Evolutionary conservation across 805 yeast genomes (phyloP).

Genomic region (Diddensiella transvaalensis): DNA sequence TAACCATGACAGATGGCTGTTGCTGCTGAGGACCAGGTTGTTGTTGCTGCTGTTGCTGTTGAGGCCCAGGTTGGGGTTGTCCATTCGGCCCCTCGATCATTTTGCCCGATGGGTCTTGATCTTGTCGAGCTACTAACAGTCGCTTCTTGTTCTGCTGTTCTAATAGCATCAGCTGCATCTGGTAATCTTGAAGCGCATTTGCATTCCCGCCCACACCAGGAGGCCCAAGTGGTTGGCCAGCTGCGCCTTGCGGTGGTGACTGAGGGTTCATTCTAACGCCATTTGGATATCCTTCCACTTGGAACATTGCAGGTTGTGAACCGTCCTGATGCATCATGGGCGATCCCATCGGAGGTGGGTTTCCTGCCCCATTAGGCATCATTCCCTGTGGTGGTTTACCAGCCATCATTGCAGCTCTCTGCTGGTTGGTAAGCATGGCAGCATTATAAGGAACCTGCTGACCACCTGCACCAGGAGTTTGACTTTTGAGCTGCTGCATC

Average conservation of each 20-base stretch:
- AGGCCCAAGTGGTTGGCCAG: constrained; percentile 26
- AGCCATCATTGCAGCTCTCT: constrained; percentile 27
- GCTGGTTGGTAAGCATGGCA: constrained; percentile 24
- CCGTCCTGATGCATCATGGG: constrained; percentile 16
- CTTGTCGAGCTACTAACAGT: constrained; percentile 40
- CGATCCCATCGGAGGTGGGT: constrained; percentile 13
- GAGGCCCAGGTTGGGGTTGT: constrained; percentile 14
- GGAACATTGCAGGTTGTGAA: constrained; percentile 19
- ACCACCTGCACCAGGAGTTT: constrained; percentile 1
- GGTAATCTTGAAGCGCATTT: constrained; percentile 75
- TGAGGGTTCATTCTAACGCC: constrained; percentile 16
- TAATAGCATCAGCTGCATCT: constrained; percentile 68
- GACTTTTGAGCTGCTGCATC: constrained; percentile 29
- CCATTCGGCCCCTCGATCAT: constrained; percentile 12
- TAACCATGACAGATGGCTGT: background rate
- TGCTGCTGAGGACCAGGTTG: constrained; percentile 8
- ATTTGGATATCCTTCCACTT: constrained; percentile 20
- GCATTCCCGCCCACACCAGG: constrained; percentile 34
- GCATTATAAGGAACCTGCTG: constrained; percentile 18
- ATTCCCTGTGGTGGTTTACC: constrained; percentile 18
- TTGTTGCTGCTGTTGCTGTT: constrained; percentile 14
- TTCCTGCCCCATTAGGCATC: constrained; percentile 11
- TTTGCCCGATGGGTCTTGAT: constrained; percentile 26
- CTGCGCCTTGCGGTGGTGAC: constrained; percentile 19
- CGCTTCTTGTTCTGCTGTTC: constrained; percentile 74